Evolutionary conservation across 495 filamentous ascomycete species (phyloP).

Genomic region (Penicillium lividum): DNA sequence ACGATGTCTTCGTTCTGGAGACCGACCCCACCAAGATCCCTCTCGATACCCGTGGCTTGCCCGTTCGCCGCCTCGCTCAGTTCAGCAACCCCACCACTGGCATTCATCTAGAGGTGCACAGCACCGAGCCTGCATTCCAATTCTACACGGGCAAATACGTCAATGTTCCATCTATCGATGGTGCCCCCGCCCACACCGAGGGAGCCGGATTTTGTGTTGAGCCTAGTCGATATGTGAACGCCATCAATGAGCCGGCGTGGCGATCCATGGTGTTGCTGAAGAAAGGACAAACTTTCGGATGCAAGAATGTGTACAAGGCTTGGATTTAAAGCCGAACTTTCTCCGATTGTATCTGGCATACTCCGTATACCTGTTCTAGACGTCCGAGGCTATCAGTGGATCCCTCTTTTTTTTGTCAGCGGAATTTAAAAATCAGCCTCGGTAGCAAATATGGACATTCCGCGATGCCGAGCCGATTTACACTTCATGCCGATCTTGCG

Average conservation of each 20-base stretch:
- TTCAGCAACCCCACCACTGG: conserved; percentile 70
- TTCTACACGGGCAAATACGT: conserved; percentile 91
- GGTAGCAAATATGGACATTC: not conserved
- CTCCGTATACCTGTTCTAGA: not conserved
- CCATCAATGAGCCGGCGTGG: conserved; percentile 78
- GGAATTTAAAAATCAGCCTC: not conserved
- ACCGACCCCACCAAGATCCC: conserved; percentile 60
- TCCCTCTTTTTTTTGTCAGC: not conserved
- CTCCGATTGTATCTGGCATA: not conserved
- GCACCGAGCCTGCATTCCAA: conserved; percentile 94
- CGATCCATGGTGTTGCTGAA: conserved; percentile 71
- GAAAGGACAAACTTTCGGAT: conserved; percentile 78
- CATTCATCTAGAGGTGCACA: conserved; percentile 79
- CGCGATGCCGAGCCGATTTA: not conserved
- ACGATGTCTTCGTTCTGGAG: conserved; percentile 86
- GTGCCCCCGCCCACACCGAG: conserved; percentile 59
- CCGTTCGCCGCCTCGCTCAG: conserved; percentile 62
- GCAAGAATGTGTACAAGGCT: conserved; percentile 72
- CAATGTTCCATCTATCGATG: conserved; percentile 69
- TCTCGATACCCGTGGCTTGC: conserved; percentile 71
- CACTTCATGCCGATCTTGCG: not conserved
- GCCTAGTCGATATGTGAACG: conserved; percentile 87
- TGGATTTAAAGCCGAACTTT: conserved; percentile 55
- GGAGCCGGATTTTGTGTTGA: conserved; percentile 87
- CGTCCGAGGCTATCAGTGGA: not conserved